Percentiles rank a stretch among this genome's conserved stretches.
Evolutionary conservation across 192 early-diverging fungal genomes (phyloP).

Genomic region (Pilobolus umbonatus): DNA sequence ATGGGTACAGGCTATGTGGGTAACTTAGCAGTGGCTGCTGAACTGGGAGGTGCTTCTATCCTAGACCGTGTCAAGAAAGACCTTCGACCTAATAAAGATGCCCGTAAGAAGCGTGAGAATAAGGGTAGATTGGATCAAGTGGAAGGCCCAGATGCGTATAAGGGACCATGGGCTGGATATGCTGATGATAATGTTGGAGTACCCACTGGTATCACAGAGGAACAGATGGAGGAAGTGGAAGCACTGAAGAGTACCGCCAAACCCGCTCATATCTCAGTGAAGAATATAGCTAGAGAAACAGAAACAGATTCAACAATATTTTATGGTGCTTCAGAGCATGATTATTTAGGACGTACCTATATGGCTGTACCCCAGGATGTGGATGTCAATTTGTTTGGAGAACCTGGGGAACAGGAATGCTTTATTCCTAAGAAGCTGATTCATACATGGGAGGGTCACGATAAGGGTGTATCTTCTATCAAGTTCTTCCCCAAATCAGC

Average conservation of each 20-base stretch:
- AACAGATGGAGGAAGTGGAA: constrained; percentile 35
- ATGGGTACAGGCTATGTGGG: constrained; percentile 61
- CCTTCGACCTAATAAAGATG: constrained; percentile 31
- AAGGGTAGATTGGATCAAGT: constrained; percentile 72
- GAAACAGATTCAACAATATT: constrained; percentile 78
- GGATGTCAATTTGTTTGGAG: constrained; percentile 67
- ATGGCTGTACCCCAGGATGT: constrained; percentile 94
- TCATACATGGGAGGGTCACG: constrained; percentile 92
- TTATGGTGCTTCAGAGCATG: constrained; percentile 81
- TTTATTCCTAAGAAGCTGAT: constrained; percentile 83
- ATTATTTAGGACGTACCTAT: constrained; percentile 94
- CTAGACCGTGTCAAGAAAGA: constrained; percentile 40
- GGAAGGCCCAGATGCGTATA: constrained; percentile 72
- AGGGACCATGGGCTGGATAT: constrained; percentile 95
- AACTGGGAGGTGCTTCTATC: constrained; percentile 50
- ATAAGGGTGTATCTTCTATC: constrained; percentile 86
- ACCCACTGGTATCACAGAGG: constrained; percentile 50
- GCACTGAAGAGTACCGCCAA: constrained; percentile 28
- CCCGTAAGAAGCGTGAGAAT: constrained; percentile 62
- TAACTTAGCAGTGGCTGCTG: constrained; percentile 47
- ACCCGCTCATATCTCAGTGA: constrained; percentile 12
- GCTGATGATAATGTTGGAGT: constrained; percentile 73
- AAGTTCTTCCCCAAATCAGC: constrained; percentile 87
- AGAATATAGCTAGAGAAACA: constrained; percentile 25
- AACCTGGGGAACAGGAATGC: constrained; percentile 70